Conservation (phyloP, 176 grass and related monocot species). For the Oryza brachyantha region DNA sequence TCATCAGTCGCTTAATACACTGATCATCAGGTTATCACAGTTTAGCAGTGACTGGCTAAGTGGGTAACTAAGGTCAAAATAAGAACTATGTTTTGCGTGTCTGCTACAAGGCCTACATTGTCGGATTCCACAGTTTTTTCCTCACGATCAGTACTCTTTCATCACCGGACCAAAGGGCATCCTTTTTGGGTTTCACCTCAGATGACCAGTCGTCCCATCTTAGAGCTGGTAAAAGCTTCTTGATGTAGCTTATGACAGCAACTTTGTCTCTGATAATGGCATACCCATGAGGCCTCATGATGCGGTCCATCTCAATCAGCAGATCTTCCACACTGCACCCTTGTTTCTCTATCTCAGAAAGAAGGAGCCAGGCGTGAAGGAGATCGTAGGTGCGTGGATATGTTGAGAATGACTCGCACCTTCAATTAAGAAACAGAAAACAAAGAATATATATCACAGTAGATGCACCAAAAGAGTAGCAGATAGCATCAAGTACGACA, state of each 20-base stretch:
- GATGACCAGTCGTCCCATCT: conserved; percentile 70
- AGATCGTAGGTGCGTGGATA: conserved; percentile 78
- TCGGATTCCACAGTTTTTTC: conserved; percentile 58
- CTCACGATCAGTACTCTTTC: conserved; percentile 66
- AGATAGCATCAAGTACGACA: neutral
- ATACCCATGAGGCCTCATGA: conserved; percentile 58
- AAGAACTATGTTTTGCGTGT: neutral
- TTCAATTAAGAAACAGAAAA: conserved; percentile 34
- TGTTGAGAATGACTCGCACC: conserved; percentile 76
- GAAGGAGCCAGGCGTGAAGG: conserved; percentile 57
- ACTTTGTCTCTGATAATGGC: conserved; percentile 64
- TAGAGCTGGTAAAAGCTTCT: conserved; percentile 48
- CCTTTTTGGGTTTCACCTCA: conserved; percentile 57
- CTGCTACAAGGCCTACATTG: conserved; percentile 24
- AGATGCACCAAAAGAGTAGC: neutral
- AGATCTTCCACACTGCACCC: conserved; percentile 74
- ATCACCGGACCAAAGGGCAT: conserved; percentile 39
- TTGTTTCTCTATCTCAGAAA: conserved; percentile 59
- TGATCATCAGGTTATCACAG: neutral
- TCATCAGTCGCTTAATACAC: conserved; percentile 9
- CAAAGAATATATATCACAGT: neutral
- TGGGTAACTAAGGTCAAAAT: conserved; percentile 21
- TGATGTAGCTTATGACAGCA: conserved; percentile 49
- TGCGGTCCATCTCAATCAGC: conserved; percentile 79
- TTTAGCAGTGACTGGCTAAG: conserved; percentile 31